These are phyloP conservation scores for Blastobotrys aristatus DNA, from an alignment of 1,139 yeast genomes.

Conservation along the genomic window DNA sequence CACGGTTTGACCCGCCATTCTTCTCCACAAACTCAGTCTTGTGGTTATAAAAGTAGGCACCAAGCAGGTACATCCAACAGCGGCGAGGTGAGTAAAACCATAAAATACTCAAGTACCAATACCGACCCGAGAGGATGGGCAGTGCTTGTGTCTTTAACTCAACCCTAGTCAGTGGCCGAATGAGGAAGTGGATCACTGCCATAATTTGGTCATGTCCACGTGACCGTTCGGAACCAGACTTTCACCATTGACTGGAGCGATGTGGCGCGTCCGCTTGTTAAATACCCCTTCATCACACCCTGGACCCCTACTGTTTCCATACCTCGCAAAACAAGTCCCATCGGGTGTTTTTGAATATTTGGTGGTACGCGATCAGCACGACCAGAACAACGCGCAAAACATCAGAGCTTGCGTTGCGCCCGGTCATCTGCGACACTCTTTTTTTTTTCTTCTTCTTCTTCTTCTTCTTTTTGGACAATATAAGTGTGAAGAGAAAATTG, in stretches of 20 bases:
- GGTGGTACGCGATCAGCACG: not conserved
- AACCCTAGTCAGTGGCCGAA: not conserved
- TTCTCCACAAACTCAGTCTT: not conserved
- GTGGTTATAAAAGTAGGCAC: not conserved
- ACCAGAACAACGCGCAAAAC: not conserved
- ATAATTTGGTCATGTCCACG: not conserved
- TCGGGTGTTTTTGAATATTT: not conserved
- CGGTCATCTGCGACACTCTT: not conserved
- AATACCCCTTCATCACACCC: too few relatives aligned
- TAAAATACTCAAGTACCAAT: slow-evolving; percentile 4
- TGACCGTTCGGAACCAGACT: slow-evolving; percentile 1
- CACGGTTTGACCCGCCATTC: slow-evolving; percentile 1
- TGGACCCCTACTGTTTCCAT: too few relatives aligned
- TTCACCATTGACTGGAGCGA: slow-evolving; percentile 6
- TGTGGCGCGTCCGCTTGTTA: too few relatives aligned
- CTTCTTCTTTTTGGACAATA: not conserved
- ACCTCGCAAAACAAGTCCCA: too few relatives aligned
- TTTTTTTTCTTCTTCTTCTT: not conserved
- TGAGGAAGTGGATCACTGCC: not conserved
- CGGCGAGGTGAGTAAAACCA: slow-evolving; percentile 1
- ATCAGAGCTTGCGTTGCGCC: not conserved
- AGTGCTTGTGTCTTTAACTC: not conserved
- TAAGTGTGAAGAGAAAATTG: not conserved
- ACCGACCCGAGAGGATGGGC: slow-evolving; percentile 2
- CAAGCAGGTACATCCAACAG: not conserved